Evolutionary conservation across 139 green algal species (phyloP).

Genomic region (Zygnema cylindricum): DNA sequence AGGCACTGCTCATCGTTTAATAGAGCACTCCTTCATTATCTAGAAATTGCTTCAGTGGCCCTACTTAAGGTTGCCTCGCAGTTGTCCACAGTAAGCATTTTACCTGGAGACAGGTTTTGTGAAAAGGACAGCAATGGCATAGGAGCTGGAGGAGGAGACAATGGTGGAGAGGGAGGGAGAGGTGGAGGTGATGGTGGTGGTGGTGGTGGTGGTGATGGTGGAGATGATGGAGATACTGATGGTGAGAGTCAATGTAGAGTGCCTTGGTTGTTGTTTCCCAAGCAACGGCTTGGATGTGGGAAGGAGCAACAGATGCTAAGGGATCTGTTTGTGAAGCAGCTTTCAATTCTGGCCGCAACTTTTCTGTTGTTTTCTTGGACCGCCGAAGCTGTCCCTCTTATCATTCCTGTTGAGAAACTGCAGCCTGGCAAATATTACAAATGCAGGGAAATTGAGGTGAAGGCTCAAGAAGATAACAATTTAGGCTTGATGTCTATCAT

Average conservation of each 20-base stretch:
- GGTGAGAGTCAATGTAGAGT: neutral
- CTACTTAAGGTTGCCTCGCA: neutral
- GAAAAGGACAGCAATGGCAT: neutral
- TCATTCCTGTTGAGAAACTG: neutral
- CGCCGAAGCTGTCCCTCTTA: neutral
- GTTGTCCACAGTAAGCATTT: neutral
- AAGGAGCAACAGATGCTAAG: neutral
- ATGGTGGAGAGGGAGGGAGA: neutral
- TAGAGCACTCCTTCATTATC: neutral
- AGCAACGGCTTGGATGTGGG: neutral
- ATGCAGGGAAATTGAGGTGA: neutral
- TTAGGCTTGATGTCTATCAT: neutral
- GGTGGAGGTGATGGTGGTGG: neutral
- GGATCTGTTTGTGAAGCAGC: neutral
- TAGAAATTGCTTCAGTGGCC: neutral
- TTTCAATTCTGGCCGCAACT: neutral
- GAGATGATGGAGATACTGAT: neutral
- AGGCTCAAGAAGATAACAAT: neutral
- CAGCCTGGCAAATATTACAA: neutral
- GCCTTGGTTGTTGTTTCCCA: neutral
- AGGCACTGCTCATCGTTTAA: neutral
- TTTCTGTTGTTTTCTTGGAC: neutral
- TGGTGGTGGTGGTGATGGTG: neutral
- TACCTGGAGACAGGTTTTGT: neutral
- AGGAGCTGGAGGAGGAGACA: neutral